Evolutionary conservation across 2,329 filamentous ascomycete genomes (phyloP).

Genomic region (Aureobasidium sp.): DNA sequence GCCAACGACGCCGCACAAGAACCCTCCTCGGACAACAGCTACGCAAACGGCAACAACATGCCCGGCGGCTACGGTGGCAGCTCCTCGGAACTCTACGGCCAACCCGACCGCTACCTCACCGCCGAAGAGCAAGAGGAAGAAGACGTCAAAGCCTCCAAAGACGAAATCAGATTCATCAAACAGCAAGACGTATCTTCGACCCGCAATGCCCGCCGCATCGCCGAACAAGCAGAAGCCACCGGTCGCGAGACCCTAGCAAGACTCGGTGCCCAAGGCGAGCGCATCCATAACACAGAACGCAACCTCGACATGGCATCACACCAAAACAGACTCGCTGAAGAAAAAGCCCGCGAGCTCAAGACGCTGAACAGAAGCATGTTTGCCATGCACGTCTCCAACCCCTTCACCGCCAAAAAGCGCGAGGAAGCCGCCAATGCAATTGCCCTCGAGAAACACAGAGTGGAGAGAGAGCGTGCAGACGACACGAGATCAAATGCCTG

Average conservation of each 20-base stretch:
- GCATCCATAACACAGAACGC: conserved; percentile 71
- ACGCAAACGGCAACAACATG: conserved; percentile 15
- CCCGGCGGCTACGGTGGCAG: conserved; percentile 20
- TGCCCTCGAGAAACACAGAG: conserved; percentile 55
- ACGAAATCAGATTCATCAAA: conserved; percentile 67
- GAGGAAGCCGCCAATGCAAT: conserved; percentile 52
- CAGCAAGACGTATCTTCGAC: conserved; percentile 67
- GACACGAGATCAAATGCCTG: conserved; percentile 47
- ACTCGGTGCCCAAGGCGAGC: conserved; percentile 69
- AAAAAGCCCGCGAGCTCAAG: conserved; percentile 74
- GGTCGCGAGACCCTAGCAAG: conserved; percentile 63
- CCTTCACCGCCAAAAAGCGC: conserved; percentile 59
- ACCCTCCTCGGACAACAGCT: conserved; percentile 19
- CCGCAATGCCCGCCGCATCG: conserved; percentile 58
- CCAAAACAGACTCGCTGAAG: conserved; percentile 66
- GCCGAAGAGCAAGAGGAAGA: conserved; percentile 71
- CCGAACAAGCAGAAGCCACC: conserved; percentile 60
- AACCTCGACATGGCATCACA: conserved; percentile 68
- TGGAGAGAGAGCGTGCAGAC: conserved; percentile 48
- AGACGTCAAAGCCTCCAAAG: conserved; percentile 61
- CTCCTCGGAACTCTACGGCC: conserved; percentile 33
- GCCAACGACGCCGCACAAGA: conserved; percentile 9
- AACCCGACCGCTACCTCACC: conserved; percentile 68
- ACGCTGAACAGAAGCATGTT: conserved; percentile 87
- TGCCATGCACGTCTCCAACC: conserved; percentile 40